Evolutionary conservation across 2,329 filamentous ascomycete species (phyloP), one percentile per base, ranked within the genome.

Genomic region (Fusarium beomiforme): DNA sequence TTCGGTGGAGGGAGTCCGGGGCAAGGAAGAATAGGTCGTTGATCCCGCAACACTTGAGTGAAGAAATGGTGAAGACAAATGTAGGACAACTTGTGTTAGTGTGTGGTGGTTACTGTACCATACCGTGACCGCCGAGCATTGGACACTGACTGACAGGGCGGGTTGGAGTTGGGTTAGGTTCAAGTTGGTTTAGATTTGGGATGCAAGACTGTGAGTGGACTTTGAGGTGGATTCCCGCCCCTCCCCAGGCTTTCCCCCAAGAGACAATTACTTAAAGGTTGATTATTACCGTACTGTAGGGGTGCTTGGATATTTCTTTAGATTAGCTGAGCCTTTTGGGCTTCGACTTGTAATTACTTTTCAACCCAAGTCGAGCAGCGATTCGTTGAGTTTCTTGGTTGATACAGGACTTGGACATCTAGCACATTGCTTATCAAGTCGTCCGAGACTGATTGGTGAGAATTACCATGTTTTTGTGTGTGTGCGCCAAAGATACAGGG

Each of bases 181-280:
- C 53, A 63, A 36, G 37, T 29, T 66, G 44, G 64, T 50, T 69
- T 59, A 66, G 64, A 69, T 71, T 64, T 69, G 42, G 63, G 50
- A 61, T 57, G 43, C 39, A 43, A 57, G 51, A 56, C 47, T 65
- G 29, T 56, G 64, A 66, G 69, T 71, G 69, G 69, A 57, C 68
- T 62, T 59, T 49, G 55, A 43, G 43, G 69, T 71, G 69, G 69
- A 69, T 53, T 65, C 59, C 65, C 44, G 54, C 51, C 56, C 69
- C 67, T 60, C 67, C 57, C 62, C 31, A 61, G 24, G 44, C 59
- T 43, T 51, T 47, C 54, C 26, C 33, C 39, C 11, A 50, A 67
- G 31, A 26, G 49, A 55, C 57, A 41, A 29, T 36, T 37, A 58
- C 33, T 14, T 23, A 49, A 43, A 44, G 46, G 46, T 63, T 42